phyloP scores from a whole-genome alignment of 2,329 filamentous ascomycete species.

The Xylaria sp. region DNA sequence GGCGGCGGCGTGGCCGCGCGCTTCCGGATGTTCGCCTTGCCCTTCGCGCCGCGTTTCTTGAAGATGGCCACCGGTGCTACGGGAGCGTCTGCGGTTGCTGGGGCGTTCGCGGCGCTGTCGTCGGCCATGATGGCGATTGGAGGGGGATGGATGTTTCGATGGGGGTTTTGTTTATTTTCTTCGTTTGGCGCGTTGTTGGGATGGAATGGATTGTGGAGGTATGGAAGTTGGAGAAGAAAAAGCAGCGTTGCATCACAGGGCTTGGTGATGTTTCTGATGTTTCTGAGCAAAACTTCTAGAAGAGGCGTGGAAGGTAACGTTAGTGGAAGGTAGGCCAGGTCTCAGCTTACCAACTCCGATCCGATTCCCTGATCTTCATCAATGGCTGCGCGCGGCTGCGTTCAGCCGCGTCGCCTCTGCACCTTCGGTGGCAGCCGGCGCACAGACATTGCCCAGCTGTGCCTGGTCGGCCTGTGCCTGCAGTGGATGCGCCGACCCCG shows the following conservation, averaged over 20 bases:
- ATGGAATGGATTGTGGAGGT: not conserved
- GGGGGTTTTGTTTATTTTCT: not conserved
- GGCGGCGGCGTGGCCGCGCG: slow-evolving; percentile 77
- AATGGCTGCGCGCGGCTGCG: too few species aligned
- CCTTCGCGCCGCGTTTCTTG: slow-evolving; percentile 82
- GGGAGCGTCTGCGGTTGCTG: slow-evolving; percentile 28
- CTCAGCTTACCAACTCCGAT: too few species aligned
- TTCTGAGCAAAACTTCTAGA: slow-evolving; percentile 21
- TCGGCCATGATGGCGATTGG: slow-evolving; percentile 22
- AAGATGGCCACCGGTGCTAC: slow-evolving; percentile 67
- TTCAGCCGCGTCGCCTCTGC: too few species aligned
- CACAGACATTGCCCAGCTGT: too few species aligned
- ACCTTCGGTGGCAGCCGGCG: too few species aligned
- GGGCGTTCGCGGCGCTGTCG: slow-evolving; percentile 8
- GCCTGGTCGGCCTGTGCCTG: too few species aligned
- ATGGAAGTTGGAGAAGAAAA: not conserved
- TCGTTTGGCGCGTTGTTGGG: too few species aligned
- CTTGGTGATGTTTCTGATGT: slow-evolving; percentile 8
- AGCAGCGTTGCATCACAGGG: slow-evolving; percentile 9
- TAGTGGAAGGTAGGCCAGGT: not conserved
- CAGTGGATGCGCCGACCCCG: too few species aligned
- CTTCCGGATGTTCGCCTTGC: slow-evolving; percentile 78
- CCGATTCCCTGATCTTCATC: too few species aligned
- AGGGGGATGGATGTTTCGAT: too few species aligned
- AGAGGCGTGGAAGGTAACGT: slow-evolving; percentile 2